Evolutionary conservation across 768 basidiomycete genomes (phyloP), one percentile per base, ranked within the genome.

Genomic region (Fomitopsis serialis): DNA sequence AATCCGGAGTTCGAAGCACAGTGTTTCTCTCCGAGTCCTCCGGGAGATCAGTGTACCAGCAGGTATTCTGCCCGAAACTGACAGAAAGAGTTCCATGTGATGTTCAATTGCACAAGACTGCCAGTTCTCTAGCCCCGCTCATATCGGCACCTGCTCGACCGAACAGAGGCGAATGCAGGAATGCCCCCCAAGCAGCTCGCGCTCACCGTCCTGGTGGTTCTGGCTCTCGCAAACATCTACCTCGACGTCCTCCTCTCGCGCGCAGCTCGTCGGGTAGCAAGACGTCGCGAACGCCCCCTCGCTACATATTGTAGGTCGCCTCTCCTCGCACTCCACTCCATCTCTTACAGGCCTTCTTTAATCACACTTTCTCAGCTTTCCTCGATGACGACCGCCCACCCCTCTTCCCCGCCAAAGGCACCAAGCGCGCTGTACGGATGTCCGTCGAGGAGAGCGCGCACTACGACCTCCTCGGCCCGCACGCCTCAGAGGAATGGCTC

Each of bases 391-490:
- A 46, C 25, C 25, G 13, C 22, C 45, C 45, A 5, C 21, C 45
- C 6, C 25, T 27, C 45, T 27, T 46, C 21, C 25, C 45, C 10
- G 13, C 22, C 10, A 22, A 11, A 15, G 11, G 13, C 25, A 10
- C 24, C 5, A 10, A 23, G 13, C 45, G 22, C 25, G 45, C 45
- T 23, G 45, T 46, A 10, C 21, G 11, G 8, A 22, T 46, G 22
- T 11, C 45, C 8, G 54, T 67, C 2, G 68, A 72, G 46, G 69
- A 72, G 40, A 67, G 58, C 27, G 61, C 61, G 4, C 64, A 60
- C 42, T 72, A 69, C 48, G 53, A 58, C 0, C 56, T 69, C 7
- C 44, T 58, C 9, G 61, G 61, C 3, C 40, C 48, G 42, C 60
- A 67, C 35, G 57, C 67, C 0, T 50, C 55, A 25, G 59, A 58